These are phyloP conservation scores for Sclerospora graminicola DNA, from an alignment of 352 stramenopile genomes.

Conservation along the genomic window DNA sequence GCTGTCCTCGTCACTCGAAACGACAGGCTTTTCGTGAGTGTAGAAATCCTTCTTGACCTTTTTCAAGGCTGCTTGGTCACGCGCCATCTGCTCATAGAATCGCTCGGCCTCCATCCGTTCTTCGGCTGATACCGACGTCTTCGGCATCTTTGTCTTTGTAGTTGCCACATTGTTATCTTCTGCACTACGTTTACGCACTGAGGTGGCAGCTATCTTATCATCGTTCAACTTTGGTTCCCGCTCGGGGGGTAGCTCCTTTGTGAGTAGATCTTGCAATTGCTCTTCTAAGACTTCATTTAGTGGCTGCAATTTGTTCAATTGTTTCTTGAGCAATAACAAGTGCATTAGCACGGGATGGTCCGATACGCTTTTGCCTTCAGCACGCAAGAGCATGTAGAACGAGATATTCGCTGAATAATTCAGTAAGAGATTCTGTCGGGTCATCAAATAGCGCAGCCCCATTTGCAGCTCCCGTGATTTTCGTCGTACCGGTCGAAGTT, in stretches of 20 bases:
- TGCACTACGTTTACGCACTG: slow-evolving; percentile 21
- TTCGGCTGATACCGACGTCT: slow-evolving; percentile 25
- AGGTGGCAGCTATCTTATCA: slow-evolving; percentile 54
- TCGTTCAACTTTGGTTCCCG: slow-evolving; percentile 32
- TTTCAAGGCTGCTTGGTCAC: slow-evolving; percentile 38
- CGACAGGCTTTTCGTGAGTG: slow-evolving; percentile 54
- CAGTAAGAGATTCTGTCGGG: slow-evolving; percentile 70
- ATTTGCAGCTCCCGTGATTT: slow-evolving; percentile 47
- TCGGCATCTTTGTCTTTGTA: slow-evolving; percentile 39
- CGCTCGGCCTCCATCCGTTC: slow-evolving; percentile 46
- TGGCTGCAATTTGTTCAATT: slow-evolving; percentile 48
- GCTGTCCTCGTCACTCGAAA: slow-evolving; percentile 53
- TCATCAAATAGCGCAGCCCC: slow-evolving; percentile 68
- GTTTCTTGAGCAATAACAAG: slow-evolving; percentile 64
- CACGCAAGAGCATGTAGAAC: slow-evolving; percentile 75
- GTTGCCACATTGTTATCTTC: slow-evolving; percentile 2
- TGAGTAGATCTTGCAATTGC: slow-evolving; percentile 59
- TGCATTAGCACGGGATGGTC: slow-evolving; percentile 75
- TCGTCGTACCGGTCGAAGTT: slow-evolving; percentile 55
- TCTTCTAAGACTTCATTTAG: slow-evolving; percentile 46
- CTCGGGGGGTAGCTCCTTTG: slow-evolving; percentile 46
- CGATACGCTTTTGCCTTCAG: slow-evolving; percentile 67
- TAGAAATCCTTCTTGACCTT: slow-evolving; percentile 74
- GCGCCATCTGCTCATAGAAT: slow-evolving; percentile 67
- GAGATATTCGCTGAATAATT: slow-evolving; percentile 83